These are phyloP conservation scores for Nepenthes alata DNA, from an alignment of 179 eudicot genomes.

Conservation along the genomic window DNA sequence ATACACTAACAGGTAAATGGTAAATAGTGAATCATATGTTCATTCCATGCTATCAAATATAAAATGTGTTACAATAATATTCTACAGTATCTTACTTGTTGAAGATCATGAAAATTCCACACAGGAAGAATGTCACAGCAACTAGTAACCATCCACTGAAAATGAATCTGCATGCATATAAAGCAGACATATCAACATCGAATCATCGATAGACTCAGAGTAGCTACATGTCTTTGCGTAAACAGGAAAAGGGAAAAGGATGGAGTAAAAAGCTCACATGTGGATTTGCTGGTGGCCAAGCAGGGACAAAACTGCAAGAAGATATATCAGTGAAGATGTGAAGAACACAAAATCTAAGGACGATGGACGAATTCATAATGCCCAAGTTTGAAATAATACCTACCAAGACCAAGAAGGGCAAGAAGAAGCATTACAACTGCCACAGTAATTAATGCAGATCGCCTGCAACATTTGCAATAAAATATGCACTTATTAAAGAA, in stretches of 20 bases:
- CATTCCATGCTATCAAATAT: neutral
- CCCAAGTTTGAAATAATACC: slow-evolving; percentile 13
- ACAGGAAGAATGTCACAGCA: slow-evolving; percentile 64
- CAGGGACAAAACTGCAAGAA: slow-evolving; percentile 57
- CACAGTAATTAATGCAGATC: slow-evolving; percentile 46
- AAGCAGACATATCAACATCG: neutral
- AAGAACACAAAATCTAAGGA: neutral
- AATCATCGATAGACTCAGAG: neutral
- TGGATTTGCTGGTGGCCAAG: slow-evolving; percentile 54
- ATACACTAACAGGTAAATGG: too few species aligned
- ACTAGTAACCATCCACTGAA: slow-evolving; percentile 90
- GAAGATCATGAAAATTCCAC: slow-evolving; percentile 71
- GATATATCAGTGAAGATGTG: neutral
- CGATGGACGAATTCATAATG: neutral
- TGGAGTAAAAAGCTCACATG: slow-evolving; percentile 37
- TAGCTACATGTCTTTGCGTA: neutral
- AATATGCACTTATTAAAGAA: neutral
- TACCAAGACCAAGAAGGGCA: slow-evolving; percentile 72
- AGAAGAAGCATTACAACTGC: slow-evolving; percentile 69
- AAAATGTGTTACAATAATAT: neutral
- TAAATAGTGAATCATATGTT: too few species aligned
- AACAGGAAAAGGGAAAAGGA: neutral
- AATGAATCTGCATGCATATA: slow-evolving; percentile 50
- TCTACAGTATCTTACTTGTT: slow-evolving; percentile 40
- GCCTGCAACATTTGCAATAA: slow-evolving; percentile 28